phyloP scores from a whole-genome alignment of 148 eudicot genomes.

The Chenopodium berlandieri region DNA sequence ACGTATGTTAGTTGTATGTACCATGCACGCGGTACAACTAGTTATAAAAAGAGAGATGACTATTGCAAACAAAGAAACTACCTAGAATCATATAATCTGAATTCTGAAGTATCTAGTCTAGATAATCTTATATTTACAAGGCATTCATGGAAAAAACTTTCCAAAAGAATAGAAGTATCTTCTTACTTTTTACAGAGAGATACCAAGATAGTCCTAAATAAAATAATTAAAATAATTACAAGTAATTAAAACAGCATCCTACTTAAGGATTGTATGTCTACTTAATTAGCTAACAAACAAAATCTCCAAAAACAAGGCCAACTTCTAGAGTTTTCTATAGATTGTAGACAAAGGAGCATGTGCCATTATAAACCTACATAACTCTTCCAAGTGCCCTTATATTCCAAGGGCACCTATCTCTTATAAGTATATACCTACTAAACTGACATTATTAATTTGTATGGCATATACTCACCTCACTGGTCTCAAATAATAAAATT shows the following conservation, averaged over 20 bases:
- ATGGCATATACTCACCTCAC: neutral
- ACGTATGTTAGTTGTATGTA: no score
- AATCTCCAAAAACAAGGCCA: neutral
- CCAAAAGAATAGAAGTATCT: neutral
- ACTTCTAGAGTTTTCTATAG: neutral
- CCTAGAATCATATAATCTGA: no score
- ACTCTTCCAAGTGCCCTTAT: neutral
- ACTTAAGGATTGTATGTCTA: neutral
- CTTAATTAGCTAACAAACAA: neutral
- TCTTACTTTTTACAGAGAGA: neutral
- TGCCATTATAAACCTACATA: conserved; percentile 3
- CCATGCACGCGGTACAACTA: no score
- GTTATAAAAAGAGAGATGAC: no score
- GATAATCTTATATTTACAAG: no score
- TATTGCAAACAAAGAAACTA: no score
- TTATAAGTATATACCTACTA: neutral
- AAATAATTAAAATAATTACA: neutral
- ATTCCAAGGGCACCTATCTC: neutral
- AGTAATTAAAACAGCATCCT: neutral
- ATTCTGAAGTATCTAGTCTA: no score
- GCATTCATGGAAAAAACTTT: neutral
- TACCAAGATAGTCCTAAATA: neutral
- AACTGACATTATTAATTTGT: conserved; percentile 11
- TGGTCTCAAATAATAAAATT: no score
- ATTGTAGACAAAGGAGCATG: neutral